phyloP scores from a whole-genome alignment of 2,329 filamentous ascomycete genomes.

The Alternaria panax region DNA sequence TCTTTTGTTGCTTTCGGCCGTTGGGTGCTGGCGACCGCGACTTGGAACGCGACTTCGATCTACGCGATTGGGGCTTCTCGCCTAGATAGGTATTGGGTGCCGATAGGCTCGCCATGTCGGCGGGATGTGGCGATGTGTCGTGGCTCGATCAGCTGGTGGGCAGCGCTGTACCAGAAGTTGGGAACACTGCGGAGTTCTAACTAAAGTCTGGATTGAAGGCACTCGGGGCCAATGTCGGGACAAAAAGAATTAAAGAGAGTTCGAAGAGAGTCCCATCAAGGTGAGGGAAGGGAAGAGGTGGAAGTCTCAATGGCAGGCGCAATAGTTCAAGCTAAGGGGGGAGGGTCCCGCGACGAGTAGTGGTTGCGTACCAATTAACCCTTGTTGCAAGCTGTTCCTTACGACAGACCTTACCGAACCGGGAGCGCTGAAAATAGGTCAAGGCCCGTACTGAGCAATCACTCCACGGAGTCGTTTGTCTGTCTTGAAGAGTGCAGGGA shows the following conservation, averaged over 20 bases:
- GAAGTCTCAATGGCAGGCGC: constrained; percentile 35
- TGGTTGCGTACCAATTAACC: constrained; percentile 36
- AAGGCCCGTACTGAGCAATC: constrained; percentile 1
- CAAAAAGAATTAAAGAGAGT: constrained; percentile 45
- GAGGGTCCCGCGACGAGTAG: constrained; percentile 26
- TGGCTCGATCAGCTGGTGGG: constrained; percentile 30
- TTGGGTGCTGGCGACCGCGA: constrained; percentile 43
- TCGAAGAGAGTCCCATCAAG: constrained; percentile 40
- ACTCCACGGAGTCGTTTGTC: not conserved
- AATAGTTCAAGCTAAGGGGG: constrained; percentile 37
- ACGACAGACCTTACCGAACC: constrained; percentile 27
- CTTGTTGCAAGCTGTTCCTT: constrained; percentile 42
- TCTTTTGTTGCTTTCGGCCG: constrained; percentile 44
- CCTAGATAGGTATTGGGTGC: constrained; percentile 39
- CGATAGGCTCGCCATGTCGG: constrained; percentile 48
- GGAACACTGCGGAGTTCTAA: constrained; percentile 16
- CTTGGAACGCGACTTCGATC: constrained; percentile 41
- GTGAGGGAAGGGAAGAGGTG: constrained; percentile 18
- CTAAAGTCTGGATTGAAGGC: constrained; percentile 8
- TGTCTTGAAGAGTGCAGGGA: not conserved
- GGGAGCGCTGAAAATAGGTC: constrained; percentile 33
- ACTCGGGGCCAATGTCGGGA: constrained; percentile 5
- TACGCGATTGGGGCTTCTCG: constrained; percentile 42
- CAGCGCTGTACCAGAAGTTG: constrained; percentile 21
- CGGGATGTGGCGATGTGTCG: constrained; percentile 30